Percentiles rank a stretch among this genome's conserved stretches.
These are phyloP conservation scores for Waltergamsia citrina DNA, from an alignment of 2,329 filamentous ascomycete species.

Conservation along the genomic window DNA sequence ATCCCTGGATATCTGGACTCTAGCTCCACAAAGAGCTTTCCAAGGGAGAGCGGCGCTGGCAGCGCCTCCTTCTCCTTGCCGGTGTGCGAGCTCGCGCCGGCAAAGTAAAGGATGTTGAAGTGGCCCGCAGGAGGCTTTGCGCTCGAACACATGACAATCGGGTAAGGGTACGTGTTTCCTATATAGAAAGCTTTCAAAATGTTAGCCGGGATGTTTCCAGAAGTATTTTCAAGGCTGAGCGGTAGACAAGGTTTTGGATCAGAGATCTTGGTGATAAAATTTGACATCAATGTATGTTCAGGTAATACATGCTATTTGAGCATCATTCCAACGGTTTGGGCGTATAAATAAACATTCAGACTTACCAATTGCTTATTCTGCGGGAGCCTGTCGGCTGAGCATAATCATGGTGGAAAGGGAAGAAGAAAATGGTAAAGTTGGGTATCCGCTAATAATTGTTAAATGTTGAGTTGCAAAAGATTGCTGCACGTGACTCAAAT, in stretches of 20 bases:
- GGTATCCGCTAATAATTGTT: no score
- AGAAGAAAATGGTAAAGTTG: conserved; percentile 1
- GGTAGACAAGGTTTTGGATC: conserved; percentile 36
- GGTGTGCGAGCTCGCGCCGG: conserved; percentile 62
- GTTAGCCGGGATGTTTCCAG: conserved; percentile 5
- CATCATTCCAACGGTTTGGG: conserved; percentile 35
- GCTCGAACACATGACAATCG: conserved; percentile 25
- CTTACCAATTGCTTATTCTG: conserved; percentile 20
- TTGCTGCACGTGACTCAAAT: no score
- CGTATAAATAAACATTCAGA: conserved; percentile 5
- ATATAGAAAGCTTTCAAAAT: conserved; percentile 1
- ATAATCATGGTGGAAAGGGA: neutral
- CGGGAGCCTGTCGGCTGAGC: conserved; percentile 2
- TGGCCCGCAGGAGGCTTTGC: conserved; percentile 49
- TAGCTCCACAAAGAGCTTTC: conserved; percentile 54
- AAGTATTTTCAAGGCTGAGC: no score
- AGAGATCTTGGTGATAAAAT: conserved; percentile 66
- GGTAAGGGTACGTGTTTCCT: conserved; percentile 10
- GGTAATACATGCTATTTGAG: conserved; percentile 49
- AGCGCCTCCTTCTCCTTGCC: conserved; percentile 56
- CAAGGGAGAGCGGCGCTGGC: conserved; percentile 54
- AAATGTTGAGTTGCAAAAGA: no score
- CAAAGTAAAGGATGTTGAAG: conserved; percentile 79
- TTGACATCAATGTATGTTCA: conserved; percentile 46
- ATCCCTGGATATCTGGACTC: conserved; percentile 66